A percentile compares a stretch with the other conserved stretches of the same genome.
Conservation (phyloP, 208 protist genomes). For the Acanthamoeba healyi region DNA sequence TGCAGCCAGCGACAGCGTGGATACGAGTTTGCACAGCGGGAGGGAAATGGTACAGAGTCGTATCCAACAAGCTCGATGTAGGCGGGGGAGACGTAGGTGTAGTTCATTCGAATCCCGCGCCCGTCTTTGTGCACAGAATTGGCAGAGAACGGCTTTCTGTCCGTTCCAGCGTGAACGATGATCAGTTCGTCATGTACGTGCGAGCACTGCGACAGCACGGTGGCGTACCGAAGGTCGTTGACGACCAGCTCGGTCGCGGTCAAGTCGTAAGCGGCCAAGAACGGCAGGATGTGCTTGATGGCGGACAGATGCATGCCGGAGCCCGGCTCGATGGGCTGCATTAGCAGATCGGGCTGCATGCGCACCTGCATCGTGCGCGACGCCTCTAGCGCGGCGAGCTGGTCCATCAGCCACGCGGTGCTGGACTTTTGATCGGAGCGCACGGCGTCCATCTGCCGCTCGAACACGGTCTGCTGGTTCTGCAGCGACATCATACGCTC, state of each 20-base stretch:
- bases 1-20: too few species aligned
- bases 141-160: neutral
- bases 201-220: neutral
- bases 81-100: neutral
- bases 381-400: neutral
- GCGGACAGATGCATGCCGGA: neutral
- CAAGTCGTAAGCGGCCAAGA: neutral
- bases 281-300: neutral
- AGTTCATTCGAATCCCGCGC: neutral
- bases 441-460: neutral
- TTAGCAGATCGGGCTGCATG: neutral
- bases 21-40: too few species aligned
- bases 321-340: neutral
- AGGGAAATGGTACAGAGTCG: neutral
- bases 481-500: neutral
- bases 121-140: neutral
- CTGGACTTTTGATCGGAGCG: neutral
- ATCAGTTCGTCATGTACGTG: too few species aligned
- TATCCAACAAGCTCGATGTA: neutral
- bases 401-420: neutral
- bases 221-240: neutral
- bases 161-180: too few species aligned
- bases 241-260: neutral
- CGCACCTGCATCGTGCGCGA: neutral
- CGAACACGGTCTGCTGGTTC: neutral